Evolutionary conservation across 1,284 basidiomycete genomes (phyloP).

Genomic region (Tranzscheliella williamsii): DNA sequence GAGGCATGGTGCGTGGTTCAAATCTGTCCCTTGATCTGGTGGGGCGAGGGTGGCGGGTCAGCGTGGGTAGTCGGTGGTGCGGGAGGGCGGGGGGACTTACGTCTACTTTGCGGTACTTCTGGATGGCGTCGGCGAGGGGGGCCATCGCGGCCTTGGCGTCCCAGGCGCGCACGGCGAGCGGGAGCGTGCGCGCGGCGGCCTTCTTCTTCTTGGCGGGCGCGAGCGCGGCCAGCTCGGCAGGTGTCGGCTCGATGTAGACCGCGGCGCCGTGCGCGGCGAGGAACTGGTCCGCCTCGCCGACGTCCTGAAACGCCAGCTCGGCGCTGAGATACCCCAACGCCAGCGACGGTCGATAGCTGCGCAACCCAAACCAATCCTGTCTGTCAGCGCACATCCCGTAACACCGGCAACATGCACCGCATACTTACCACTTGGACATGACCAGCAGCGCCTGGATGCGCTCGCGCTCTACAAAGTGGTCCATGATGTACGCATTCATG

Average conservation of each 20-base stretch:
- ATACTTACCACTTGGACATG: slow-evolving; percentile 67
- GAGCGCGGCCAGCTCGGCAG: slow-evolving; percentile 31
- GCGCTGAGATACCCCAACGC: slow-evolving; percentile 76
- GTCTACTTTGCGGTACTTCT: slow-evolving; percentile 65
- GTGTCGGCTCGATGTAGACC: slow-evolving; percentile 66
- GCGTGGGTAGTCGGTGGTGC: neutral
- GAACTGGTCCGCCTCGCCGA: slow-evolving; percentile 72
- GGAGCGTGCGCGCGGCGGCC: slow-evolving; percentile 18
- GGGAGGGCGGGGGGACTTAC: slow-evolving; percentile 53
- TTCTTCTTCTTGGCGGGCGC: slow-evolving; percentile 15
- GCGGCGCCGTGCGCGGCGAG: slow-evolving; percentile 73
- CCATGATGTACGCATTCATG: slow-evolving; percentile 99
- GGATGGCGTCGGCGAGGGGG: slow-evolving; percentile 62
- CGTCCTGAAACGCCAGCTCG: slow-evolving; percentile 80
- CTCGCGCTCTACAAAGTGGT: slow-evolving; percentile 94
- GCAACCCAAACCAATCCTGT: neutral
- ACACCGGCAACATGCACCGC: neutral
- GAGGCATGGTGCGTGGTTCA: no score
- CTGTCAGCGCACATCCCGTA: neutral
- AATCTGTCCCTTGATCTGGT: slow-evolving; percentile 47
- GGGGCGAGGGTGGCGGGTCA: neutral
- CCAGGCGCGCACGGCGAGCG: slow-evolving; percentile 60
- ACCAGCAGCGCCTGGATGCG: slow-evolving; percentile 81
- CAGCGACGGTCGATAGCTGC: slow-evolving; percentile 62
- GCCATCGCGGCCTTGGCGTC: slow-evolving; percentile 64